These are phyloP conservation scores for Liriodendron chinense DNA, from an alignment of 164 flowering plant genomes.

Conservation along the genomic window DNA sequence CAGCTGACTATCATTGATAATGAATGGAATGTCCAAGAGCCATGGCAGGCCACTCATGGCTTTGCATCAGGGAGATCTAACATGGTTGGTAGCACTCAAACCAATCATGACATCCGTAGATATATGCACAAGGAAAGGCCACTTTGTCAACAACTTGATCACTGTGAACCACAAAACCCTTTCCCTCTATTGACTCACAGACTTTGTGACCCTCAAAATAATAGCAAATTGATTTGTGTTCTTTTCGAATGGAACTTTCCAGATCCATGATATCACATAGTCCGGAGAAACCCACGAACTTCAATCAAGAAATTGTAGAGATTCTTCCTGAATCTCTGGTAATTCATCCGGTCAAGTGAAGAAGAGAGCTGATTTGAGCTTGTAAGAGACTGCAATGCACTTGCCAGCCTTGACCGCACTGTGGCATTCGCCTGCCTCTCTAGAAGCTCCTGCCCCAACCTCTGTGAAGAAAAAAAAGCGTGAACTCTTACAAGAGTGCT, in stretches of 20 bases:
- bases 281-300: slow-evolving; percentile 82
- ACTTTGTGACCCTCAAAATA: not conserved
- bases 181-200: not conserved
- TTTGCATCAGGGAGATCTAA: too few species aligned
- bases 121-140: too few species aligned
- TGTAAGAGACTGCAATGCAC: slow-evolving; percentile 73
- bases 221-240: not conserved
- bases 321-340: slow-evolving; percentile 79
- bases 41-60: too few species aligned
- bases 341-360: slow-evolving; percentile 66
- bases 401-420: slow-evolving; percentile 56
- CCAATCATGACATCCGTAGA: too few species aligned
- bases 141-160: too few species aligned
- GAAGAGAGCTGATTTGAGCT: slow-evolving; percentile 71
- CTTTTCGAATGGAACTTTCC: not conserved
- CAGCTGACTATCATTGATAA: too few species aligned
- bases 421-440: slow-evolving; percentile 56
- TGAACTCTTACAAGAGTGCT: too few species aligned
- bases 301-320: slow-evolving; percentile 64
- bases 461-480: slow-evolving; percentile 38
- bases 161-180: not conserved
- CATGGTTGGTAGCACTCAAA: too few species aligned
- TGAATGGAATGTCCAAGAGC: too few species aligned
- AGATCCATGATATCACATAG: slow-evolving; percentile 22
- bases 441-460: slow-evolving; percentile 58